A percentile compares a stretch with the other conserved stretches of the same genome.
Conservation (phyloP, 345 rosid genomes). For the Aquilaria sinensis region DNA sequence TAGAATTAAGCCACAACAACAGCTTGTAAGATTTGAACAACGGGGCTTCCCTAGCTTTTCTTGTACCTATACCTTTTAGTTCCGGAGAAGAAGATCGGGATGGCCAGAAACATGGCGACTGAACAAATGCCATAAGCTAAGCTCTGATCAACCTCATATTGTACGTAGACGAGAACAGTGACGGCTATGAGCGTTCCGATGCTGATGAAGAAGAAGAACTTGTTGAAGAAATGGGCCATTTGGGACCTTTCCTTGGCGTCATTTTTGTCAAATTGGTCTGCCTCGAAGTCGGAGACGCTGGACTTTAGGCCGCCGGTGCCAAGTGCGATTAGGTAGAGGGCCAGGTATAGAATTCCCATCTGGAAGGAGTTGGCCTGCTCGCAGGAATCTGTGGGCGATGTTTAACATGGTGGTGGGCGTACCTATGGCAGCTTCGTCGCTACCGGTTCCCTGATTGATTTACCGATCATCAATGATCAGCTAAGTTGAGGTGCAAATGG, state of each 20-base stretch:
- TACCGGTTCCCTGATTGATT: slow-evolving; percentile 41
- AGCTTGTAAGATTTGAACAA: slow-evolving; percentile 52
- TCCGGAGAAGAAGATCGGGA: slow-evolving; percentile 39
- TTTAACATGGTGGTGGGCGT: slow-evolving; percentile 40
- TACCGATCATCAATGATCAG: background rate
- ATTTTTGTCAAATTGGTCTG: slow-evolving; percentile 59
- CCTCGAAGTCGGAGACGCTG: slow-evolving; percentile 63
- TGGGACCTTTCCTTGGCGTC: slow-evolving; percentile 55
- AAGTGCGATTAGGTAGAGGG: slow-evolving; percentile 50
- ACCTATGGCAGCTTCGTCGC: slow-evolving; percentile 47
- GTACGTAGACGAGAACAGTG: slow-evolving; percentile 58
- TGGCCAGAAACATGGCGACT: slow-evolving; percentile 39
- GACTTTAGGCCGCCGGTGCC: slow-evolving; percentile 74
- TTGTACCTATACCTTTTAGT: slow-evolving; percentile 43
- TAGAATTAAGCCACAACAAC: slow-evolving; percentile 28
- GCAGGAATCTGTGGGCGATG: slow-evolving; percentile 22
- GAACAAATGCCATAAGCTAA: slow-evolving; percentile 58
- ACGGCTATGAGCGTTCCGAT: slow-evolving; percentile 51
- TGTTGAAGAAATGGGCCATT: slow-evolving; percentile 55
- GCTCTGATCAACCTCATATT: slow-evolving; percentile 55
- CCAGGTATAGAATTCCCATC: slow-evolving; percentile 45
- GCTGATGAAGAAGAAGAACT: slow-evolving; percentile 59
- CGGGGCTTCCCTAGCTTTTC: slow-evolving; percentile 52
- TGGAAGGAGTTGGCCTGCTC: slow-evolving; percentile 38
- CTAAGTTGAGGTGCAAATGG: background rate